A percentile compares a stretch with the other conserved stretches of the same genome.
Evolutionary conservation across 768 basidiomycete species (phyloP).

Genomic region (Xerocomus potaroensis): DNA sequence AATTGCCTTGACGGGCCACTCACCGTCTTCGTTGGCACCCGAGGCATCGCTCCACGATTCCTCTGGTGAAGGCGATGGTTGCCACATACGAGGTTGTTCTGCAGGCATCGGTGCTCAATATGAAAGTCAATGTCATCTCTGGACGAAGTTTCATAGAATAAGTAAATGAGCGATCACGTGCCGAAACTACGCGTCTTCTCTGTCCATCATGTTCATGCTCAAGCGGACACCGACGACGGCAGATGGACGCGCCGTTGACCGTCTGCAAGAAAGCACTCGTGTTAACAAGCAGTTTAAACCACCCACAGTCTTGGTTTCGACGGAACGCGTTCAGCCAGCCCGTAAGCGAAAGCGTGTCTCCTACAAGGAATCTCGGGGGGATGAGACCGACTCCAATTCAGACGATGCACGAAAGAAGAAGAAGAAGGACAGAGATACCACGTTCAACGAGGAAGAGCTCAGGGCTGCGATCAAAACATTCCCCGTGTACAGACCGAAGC

Average conservation of each 20-base stretch:
- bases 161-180: constrained; percentile 22
- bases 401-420: constrained; percentile 51
- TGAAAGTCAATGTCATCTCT: no score
- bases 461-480: constrained; percentile 61
- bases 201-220: constrained; percentile 47
- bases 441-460: constrained; percentile 60
- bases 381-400: constrained; percentile 55
- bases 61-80: constrained; percentile 26
- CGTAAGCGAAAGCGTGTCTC: constrained; percentile 87
- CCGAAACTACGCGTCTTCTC: constrained; percentile 9
- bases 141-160: no score
- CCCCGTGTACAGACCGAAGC: constrained; percentile 79
- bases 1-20: constrained; percentile 28
- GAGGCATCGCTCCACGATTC: constrained; percentile 32
- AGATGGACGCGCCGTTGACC: constrained; percentile 65
- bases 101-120: background rate
- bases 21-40: constrained; percentile 28
- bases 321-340: constrained; percentile 56
- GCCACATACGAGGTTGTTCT: constrained; percentile 17
- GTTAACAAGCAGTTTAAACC: constrained; percentile 80
- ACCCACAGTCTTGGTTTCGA: constrained; percentile 44
- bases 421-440: constrained; percentile 59
- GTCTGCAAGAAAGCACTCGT: constrained; percentile 66
- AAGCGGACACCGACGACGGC: constrained; percentile 62
- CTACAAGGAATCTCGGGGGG: constrained; percentile 68